Base-by-base conservation (phyloP, 163 green algal genomes). In the Scenedesmus sp. region DNA sequence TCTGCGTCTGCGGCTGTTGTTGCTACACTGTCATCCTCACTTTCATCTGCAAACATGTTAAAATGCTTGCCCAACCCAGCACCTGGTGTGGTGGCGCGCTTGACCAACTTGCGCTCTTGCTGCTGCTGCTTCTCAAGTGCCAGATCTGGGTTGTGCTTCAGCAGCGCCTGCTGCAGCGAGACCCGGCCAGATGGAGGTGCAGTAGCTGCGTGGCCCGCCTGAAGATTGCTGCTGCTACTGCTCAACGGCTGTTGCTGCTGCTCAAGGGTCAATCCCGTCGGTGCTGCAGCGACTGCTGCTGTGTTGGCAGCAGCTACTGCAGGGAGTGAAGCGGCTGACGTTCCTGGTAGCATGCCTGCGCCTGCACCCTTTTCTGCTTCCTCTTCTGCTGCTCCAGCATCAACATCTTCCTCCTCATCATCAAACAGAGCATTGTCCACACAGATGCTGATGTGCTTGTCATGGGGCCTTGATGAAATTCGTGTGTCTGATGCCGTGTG, bases 71-170 rank as follows among this genome's bases (percentile, higher is more conserved):
- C 70, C 26, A 77, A 15, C 55, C 70, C 70, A 23, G 73, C 73
- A 57, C 66, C 66, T 34, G 84, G 84, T 77, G 84, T 88, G 59
- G 84, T 77, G 20, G 84, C 57, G 12, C 15, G 26, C 60, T 88
- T 88, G 3, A 46, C 4, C 84, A 77, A 46, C n/a, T 79, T 62
- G 23, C 73, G 59, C 26, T n/a, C n/a, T 60, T n/a, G 54, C 59
- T 88, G 84, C 84, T 88, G 84, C 84, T 88, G 84, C 59, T 88
- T 88, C 59, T 88, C 84, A 46, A 88, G 84, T 15, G 84, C 84
- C 84, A 81, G 34, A 60, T 79, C 59, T 6, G 3, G 2, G 60
- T 64, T 89, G 62, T 23, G 84, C 60, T 26, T 55, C 84, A 82
- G 34, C 84, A 89, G 20, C 1, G 52, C 64, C 16, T 89, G 64